Evolutionary conservation across 2,329 filamentous ascomycete genomes (phyloP), one percentile per base, ranked within the genome.

Genomic region (Fusarium sterilihyphosum): DNA sequence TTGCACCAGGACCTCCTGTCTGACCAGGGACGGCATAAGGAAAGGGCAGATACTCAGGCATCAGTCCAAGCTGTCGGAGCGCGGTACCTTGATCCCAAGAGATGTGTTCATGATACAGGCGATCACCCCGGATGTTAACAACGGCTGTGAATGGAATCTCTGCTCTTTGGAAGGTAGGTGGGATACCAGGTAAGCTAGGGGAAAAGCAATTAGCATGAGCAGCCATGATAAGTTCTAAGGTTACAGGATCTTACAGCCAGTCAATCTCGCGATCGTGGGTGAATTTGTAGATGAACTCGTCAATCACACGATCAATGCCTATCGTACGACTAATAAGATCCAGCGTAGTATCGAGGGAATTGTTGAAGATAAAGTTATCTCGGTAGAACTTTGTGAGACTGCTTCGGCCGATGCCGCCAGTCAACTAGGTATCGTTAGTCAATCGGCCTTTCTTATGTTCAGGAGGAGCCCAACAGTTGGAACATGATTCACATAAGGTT

Each of bases 401-500:
- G 3, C 84, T 83, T 26, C 93, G 87, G 1, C 93, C 93, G 43
- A 94, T 87, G 1, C 93, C 93, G 6, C 93, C 93, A 0, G 91
- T 91, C 74, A 91, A 79, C 84, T 87, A 22, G 4, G 31, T 2
- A 10, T 5, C 1, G 12, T 20, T 10, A 10, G 26, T 56, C 11
- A 61, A 31, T 6, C 10, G 2, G 2, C 13, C 10, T 0, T 6
- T 5, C 2, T 5, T 1, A 8, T 3, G 0, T 6, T 16, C 20
- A 13, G 18, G 3, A 5, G 22, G 72, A 85, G 6, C 7, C 58
- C 84, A 78, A 91, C 86, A 0, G 92, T 94, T 0, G 93, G 91
- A 10, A 94, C 86, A 79, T 95, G 92, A 78, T 95, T 95, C 5
- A 95, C 93, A 76, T 95, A 94, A 5, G 93, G 93, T 79, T 94